Base-by-base conservation (phyloP, 2,329 filamentous ascomycete species). In the Trichoderma gracile region DNA sequence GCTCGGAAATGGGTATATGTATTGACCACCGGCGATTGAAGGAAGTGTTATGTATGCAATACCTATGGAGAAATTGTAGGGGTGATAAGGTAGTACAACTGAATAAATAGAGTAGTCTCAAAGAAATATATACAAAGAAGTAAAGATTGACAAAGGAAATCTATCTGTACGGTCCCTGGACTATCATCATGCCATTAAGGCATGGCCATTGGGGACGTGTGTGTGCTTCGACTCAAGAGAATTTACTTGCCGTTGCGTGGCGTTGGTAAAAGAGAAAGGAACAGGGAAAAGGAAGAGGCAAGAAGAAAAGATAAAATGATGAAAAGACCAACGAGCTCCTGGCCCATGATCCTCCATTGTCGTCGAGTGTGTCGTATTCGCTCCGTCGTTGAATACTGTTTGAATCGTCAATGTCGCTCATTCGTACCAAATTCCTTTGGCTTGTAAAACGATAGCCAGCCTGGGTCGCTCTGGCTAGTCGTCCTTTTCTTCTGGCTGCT, bases 401-500 rank as follows among this genome's bases (percentile, higher is more conserved):
- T 10, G 30, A 38, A 14, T 46, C 59, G 19, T 62, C 9, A 25
- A 38, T 33, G n/a, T 15, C 38, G 49, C 49, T 21, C 14, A 47
- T 38, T 47, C 40, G 49, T 40, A 25, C 43, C 38, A 23, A 23
- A 17, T 38, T 54, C 33, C 14, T 45, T 45, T 61, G 42, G 47
- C 23, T 12, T 19, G 45, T 52, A 8, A 43, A 8, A 30, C 30
- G 3, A 14, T 61, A 23, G 14, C 21, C 17, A 15, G 25, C 17
- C 33, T 14, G 1, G 5, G 42, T 3, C 25, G 30, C 42, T 30
- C 9, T 21, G 50, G 1, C 60, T 56, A 64, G 17, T 63, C 68
- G 5, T 60, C 59, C 1, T 75, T 71, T 19, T 80, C 77, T 30
- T 79, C 77, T 2, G 78, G 75, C 68, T 79, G 76, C 67, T 79